phyloP scores from a whole-genome alignment of 352 stramenopile species.

The Globisporangium iwayamae region DNA sequence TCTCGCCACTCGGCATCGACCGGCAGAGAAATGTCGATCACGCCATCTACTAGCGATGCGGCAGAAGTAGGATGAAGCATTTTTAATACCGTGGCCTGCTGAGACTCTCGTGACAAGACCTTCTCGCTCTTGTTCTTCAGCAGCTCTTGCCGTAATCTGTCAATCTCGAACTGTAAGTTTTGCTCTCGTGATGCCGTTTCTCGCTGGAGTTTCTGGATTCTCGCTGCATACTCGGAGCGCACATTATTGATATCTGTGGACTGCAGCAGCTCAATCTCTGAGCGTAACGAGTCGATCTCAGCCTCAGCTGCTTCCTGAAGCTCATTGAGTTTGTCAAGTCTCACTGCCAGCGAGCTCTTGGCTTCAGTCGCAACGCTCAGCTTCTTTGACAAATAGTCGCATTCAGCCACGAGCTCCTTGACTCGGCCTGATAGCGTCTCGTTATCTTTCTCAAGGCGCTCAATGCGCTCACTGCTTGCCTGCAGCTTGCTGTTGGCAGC shows the following conservation, averaged over 20 bases:
- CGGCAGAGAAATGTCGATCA: constrained; percentile 24
- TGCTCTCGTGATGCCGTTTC: constrained; percentile 39
- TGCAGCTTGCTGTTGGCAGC: constrained; percentile 29
- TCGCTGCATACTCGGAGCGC: constrained; percentile 34
- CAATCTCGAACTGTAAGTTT: constrained; percentile 45
- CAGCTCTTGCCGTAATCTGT: constrained; percentile 46
- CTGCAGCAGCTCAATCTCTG: constrained; percentile 66
- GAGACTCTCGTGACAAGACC: not conserved
- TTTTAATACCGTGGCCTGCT: not conserved
- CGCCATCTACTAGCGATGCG: not conserved
- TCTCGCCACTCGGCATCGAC: constrained; percentile 22
- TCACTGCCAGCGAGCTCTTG: constrained; percentile 49
- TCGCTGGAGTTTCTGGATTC: constrained; percentile 54
- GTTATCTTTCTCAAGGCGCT: constrained; percentile 41
- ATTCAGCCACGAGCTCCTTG: constrained; percentile 26
- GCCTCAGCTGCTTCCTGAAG: constrained; percentile 37
- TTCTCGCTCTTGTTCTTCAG: constrained; percentile 27
- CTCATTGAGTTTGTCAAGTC: constrained; percentile 42
- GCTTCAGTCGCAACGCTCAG: constrained; percentile 38
- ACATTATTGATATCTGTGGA: constrained; percentile 55
- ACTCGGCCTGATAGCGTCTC: constrained; percentile 25
- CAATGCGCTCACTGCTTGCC: constrained; percentile 23
- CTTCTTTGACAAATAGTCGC: constrained; percentile 27
- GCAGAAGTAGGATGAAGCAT: not conserved
- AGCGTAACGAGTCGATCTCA: constrained; percentile 51